Conservation (phyloP, 768 basidiomycete species). For the Fomitopsis pulvina region DNA sequence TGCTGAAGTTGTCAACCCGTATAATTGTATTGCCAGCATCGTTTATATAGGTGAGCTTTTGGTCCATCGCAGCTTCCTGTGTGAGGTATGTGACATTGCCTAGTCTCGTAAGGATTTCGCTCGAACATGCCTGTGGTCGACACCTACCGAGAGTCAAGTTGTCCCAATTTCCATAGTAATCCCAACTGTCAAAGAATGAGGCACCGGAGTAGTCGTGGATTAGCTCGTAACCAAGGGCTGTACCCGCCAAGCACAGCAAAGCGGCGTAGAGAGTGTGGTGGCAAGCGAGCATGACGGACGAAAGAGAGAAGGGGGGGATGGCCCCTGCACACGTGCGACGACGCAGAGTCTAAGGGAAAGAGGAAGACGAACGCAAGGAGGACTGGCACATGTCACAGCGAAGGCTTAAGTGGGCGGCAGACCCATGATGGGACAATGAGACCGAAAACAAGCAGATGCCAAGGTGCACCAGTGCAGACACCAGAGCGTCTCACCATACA, state of each 20-base stretch:
- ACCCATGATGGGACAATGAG: constrained; percentile 1
- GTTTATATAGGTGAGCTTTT: constrained; percentile 55
- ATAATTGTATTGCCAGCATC: constrained; percentile 58
- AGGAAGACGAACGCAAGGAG: background rate
- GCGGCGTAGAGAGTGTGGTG: constrained; percentile 1
- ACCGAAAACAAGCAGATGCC: constrained; percentile 1
- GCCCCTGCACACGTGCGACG: background rate
- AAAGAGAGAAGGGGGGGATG: background rate
- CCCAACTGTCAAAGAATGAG: constrained; percentile 40
- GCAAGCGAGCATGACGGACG: constrained; percentile 4
- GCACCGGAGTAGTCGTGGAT: constrained; percentile 32
- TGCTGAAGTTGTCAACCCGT: constrained; percentile 65
- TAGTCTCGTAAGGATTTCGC: constrained; percentile 16
- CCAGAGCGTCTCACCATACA: background rate
- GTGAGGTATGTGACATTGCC: constrained; percentile 62
- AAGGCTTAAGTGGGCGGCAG: background rate
- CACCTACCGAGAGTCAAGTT: constrained; percentile 31
- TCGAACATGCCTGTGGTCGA: background rate
- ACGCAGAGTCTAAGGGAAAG: background rate
- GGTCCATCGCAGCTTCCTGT: constrained; percentile 36
- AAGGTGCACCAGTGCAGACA: background rate
- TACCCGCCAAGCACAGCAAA: constrained; percentile 4
- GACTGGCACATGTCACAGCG: too few species aligned
- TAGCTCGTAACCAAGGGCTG: constrained; percentile 23
- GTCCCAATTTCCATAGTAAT: constrained; percentile 35